Evolutionary conservation across 768 basidiomycete genomes (phyloP).

Genomic region (Tulasnella sp.): DNA sequence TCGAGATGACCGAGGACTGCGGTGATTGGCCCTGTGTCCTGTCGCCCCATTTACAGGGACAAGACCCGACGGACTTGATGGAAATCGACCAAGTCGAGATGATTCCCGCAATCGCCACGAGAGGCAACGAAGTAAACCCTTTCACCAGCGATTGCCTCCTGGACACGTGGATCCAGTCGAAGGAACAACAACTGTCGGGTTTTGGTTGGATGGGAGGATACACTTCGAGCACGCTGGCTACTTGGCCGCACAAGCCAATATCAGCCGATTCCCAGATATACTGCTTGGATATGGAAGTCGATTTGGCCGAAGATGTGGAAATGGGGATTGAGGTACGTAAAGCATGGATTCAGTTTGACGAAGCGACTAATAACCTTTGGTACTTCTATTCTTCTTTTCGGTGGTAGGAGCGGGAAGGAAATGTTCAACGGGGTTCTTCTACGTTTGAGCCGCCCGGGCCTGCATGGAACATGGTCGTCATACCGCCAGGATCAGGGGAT

Average conservation of each 20-base stretch:
- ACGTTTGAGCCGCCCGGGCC: no score
- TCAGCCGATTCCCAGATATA: not conserved
- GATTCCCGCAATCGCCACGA: not conserved
- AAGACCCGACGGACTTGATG: not conserved
- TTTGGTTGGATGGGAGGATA: no score
- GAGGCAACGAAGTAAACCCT: no score
- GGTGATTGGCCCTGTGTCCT: not conserved
- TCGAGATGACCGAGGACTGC: not conserved
- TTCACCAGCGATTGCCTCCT: no score
- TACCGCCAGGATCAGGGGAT: no score
- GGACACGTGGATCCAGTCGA: no score
- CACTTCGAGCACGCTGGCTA: not conserved
- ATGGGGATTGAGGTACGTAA: not conserved
- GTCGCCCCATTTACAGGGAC: not conserved
- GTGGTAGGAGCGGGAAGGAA: no score
- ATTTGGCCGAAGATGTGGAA: not conserved
- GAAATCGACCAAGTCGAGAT: not conserved
- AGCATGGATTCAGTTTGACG: not conserved
- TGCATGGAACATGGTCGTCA: no score
- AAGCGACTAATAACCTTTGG: no score
- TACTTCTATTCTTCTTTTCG: no score
- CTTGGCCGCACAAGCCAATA: not conserved
- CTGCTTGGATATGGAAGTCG: not conserved
- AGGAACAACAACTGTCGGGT: no score
- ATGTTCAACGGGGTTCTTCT: no score